These are phyloP conservation scores for Phytophthora hibernalis DNA, from an alignment of 352 stramenopile species.

Conservation along the genomic window DNA sequence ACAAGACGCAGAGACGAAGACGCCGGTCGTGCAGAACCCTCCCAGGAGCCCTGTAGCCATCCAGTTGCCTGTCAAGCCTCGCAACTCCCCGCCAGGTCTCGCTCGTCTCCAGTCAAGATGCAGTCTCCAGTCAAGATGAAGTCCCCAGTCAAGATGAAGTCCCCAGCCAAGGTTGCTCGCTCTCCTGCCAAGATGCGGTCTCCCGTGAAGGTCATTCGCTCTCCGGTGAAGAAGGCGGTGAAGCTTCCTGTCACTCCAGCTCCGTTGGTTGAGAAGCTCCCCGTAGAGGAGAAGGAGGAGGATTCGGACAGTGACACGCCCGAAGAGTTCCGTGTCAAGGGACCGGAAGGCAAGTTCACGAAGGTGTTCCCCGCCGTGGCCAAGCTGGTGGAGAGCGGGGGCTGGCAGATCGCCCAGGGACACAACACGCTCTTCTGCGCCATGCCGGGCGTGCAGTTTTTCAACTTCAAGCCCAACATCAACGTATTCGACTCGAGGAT, in stretches of 20 bases:
- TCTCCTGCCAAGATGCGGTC: constrained; percentile 19
- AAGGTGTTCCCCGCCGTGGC: constrained; percentile 55
- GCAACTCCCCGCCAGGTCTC: neutral
- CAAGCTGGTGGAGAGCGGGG: constrained; percentile 51
- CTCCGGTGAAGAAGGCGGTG: neutral
- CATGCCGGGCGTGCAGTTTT: constrained; percentile 82
- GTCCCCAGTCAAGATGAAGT: constrained; percentile 16
- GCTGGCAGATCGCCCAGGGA: constrained; percentile 72
- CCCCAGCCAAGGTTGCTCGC: constrained; percentile 5
- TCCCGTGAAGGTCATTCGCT: constrained; percentile 8
- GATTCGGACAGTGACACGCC: constrained; percentile 18
- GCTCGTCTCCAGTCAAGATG: neutral
- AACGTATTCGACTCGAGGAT: constrained; percentile 84
- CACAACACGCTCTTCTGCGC: constrained; percentile 71
- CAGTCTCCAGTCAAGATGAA: constrained; percentile 1
- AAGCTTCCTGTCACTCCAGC: constrained; percentile 13
- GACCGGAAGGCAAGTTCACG: constrained; percentile 50
- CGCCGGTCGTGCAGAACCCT: neutral
- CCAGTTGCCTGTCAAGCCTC: constrained; percentile 15
- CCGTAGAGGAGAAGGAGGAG: constrained; percentile 14
- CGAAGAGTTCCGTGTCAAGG: constrained; percentile 38
- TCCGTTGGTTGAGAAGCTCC: constrained; percentile 13
- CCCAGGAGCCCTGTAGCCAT: constrained; percentile 12
- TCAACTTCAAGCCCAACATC: constrained; percentile 85
- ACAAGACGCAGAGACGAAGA: constrained; percentile 23